Conservation (phyloP, 2,329 filamentous ascomycete genomes). For the Endoconidiophora polonica region DNA sequence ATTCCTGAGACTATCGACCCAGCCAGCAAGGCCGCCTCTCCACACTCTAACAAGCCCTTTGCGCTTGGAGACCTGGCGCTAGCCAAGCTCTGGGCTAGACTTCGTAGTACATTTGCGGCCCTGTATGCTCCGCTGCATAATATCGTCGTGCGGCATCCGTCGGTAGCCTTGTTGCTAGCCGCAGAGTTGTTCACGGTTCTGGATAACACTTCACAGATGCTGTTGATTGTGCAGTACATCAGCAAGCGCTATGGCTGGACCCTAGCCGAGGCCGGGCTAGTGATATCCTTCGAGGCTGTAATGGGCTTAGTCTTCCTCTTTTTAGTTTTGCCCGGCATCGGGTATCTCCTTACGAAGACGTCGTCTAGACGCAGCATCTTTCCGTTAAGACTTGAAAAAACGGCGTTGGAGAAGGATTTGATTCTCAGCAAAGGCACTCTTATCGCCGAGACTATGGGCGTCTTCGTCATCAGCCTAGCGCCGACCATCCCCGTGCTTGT, state of each 20-base stretch:
- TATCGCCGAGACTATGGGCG: conserved; percentile 1
- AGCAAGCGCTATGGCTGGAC: conserved; percentile 16
- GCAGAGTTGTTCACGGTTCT: not conserved
- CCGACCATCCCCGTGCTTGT: not conserved
- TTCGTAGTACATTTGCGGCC: not conserved
- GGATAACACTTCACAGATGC: not conserved
- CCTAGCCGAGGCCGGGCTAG: not conserved
- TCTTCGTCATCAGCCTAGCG: not conserved
- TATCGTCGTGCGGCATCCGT: not conserved
- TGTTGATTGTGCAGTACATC: conserved; percentile 16
- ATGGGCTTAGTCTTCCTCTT: not conserved
- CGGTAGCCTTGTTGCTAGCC: conserved; percentile 2
- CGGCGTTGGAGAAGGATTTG: conserved; percentile 1
- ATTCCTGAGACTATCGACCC: conserved; percentile 11
- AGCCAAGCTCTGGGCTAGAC: too few species aligned
- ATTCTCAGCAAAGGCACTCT: conserved; percentile 11
- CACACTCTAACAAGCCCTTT: not conserved
- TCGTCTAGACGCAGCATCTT: too few species aligned
- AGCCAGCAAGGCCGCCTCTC: not conserved
- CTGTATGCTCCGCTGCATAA: not conserved
- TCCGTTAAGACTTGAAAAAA: not conserved
- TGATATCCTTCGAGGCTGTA: conserved; percentile 1
- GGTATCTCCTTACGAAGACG: not conserved
- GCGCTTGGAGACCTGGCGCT: too few species aligned
- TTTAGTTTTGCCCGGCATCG: not conserved